These are phyloP conservation scores for Penicillium salamii DNA, from an alignment of 495 filamentous ascomycete genomes.

Conservation along the genomic window DNA sequence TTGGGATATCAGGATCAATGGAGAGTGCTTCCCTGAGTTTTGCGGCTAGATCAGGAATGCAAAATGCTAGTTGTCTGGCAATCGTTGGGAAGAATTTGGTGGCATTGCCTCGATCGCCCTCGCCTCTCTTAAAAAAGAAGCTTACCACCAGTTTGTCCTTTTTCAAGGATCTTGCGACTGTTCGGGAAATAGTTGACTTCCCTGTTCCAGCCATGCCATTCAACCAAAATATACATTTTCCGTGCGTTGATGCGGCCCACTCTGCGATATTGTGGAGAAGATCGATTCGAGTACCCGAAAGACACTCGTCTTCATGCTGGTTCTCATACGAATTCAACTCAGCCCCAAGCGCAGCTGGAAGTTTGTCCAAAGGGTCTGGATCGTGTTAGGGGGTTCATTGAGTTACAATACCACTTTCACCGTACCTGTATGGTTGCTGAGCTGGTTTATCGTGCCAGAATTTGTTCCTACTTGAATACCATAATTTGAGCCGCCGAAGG, in stretches of 20 bases:
- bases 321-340: neutral
- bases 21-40: too few relatives aligned
- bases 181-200: constrained; percentile 18
- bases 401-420: too few relatives aligned
- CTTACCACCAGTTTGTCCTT: neutral
- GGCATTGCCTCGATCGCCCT: neutral
- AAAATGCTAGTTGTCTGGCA: neutral
- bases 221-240: neutral
- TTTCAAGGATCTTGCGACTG: constrained; percentile 5
- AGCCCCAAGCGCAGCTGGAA: too few relatives aligned
- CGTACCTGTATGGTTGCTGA: too few relatives aligned
- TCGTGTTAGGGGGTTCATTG: too few relatives aligned
- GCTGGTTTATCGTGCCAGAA: too few relatives aligned
- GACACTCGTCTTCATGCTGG: neutral
- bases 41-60: too few relatives aligned
- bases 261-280: neutral
- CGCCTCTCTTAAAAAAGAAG: neutral
- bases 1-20: too few relatives aligned
- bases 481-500: too few relatives aligned
- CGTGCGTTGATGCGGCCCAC: neutral
- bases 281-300: neutral
- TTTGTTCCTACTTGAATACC: too few relatives aligned
- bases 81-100: neutral
- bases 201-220: neutral
- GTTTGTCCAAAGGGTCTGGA: too few relatives aligned